A percentile compares a stretch with the other conserved stretches of the same genome.
phyloP scores from a whole-genome alignment of 1,284 basidiomycete genomes.

The Paramarasmius palmivorus region DNA sequence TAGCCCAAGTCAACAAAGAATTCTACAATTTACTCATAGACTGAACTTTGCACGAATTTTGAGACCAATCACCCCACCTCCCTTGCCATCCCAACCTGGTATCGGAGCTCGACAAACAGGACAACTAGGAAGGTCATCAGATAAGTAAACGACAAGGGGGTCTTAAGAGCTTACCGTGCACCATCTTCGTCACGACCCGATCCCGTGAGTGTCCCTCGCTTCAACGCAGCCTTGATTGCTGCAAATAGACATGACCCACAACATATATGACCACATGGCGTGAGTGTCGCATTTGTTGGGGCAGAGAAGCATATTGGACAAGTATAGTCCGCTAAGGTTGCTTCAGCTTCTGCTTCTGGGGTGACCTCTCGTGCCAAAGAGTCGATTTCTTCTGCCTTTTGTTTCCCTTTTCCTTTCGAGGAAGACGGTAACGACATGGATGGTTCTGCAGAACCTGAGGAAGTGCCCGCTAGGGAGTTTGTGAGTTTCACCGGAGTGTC shows the following conservation, averaged over 20 bases:
- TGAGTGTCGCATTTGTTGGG: slow-evolving; percentile 72
- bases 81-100: slow-evolving; percentile 64
- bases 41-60: slow-evolving; percentile 37
- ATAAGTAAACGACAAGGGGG: too few species aligned
- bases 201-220: slow-evolving; percentile 40
- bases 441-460: too few species aligned
- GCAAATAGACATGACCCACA: slow-evolving; percentile 77
- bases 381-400: slow-evolving; percentile 9
- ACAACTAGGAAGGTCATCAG: slow-evolving; percentile 39
- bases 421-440: neutral
- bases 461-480: neutral
- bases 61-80: slow-evolving; percentile 63
- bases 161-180: slow-evolving; percentile 43
- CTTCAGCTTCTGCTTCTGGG: slow-evolving; percentile 4
- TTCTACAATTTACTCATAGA: neutral
- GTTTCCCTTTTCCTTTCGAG: slow-evolving; percentile 8
- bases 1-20: too few species aligned
- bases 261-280: slow-evolving; percentile 76
- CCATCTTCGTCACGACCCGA: slow-evolving; percentile 30
- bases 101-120: slow-evolving; percentile 66
- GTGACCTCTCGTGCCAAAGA: neutral
- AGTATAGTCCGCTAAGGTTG: slow-evolving; percentile 54
- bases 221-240: slow-evolving; percentile 63
- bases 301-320: slow-evolving; percentile 80
- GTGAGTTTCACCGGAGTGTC: neutral